These are phyloP conservation scores for Coprinopsis cinerea DNA, from an alignment of 768 basidiomycete species.

Conservation along the genomic window DNA sequence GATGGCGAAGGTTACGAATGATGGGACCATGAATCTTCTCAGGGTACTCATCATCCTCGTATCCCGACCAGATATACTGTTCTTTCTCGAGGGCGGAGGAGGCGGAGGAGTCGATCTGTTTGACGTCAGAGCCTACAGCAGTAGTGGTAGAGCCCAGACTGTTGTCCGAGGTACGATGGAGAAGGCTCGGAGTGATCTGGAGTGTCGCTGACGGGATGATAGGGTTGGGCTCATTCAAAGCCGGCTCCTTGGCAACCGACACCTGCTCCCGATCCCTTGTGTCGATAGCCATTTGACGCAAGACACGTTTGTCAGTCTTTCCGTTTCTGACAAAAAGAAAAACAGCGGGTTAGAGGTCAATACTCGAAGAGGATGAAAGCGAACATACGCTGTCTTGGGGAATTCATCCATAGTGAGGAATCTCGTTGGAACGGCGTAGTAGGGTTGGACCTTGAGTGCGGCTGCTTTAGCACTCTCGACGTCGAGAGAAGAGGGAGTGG, in stretches of 20 bases:
- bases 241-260: slow-evolving; percentile 12
- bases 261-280: slow-evolving; percentile 9
- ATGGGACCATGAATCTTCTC: slow-evolving; percentile 42
- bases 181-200: slow-evolving; percentile 7
- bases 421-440: slow-evolving; percentile 52
- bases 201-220: not conserved
- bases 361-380: not conserved
- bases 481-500: slow-evolving; percentile 33
- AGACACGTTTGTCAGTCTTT: slow-evolving; percentile 44
- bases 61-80: slow-evolving; percentile 43
- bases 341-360: slow-evolving; percentile 6
- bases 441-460: slow-evolving; percentile 46
- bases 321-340: slow-evolving; percentile 31
- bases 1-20: slow-evolving; percentile 14
- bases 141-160: slow-evolving; percentile 14
- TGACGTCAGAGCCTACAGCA: slow-evolving; percentile 20
- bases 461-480: slow-evolving; percentile 37
- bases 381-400: slow-evolving; percentile 45
- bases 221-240: too few species aligned
- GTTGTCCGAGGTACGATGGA: slow-evolving; percentile 4
- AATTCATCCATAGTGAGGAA: slow-evolving; percentile 39
- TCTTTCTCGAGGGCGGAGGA: slow-evolving; percentile 26
- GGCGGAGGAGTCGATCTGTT: slow-evolving; percentile 5
- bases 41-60: slow-evolving; percentile 43
- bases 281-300: slow-evolving; percentile 33